Evolutionary conservation across 306 rosid genomes (phyloP), one percentile per base, ranked within the genome.

Genomic region (Argentina anserina): DNA sequence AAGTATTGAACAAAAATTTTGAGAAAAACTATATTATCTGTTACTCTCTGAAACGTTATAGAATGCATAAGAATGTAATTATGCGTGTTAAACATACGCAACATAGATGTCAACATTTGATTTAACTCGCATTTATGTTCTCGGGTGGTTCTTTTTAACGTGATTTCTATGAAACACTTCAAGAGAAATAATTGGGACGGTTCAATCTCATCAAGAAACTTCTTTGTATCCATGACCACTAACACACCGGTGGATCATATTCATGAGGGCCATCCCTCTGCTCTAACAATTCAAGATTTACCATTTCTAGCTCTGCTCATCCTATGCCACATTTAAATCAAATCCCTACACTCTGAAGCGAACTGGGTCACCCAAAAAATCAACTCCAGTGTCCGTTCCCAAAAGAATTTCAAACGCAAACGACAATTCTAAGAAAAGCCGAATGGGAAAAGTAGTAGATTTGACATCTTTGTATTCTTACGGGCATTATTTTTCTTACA

Each of bases 401-500:
- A 6, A 7, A 15, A 12, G 29, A 53, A 23, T 56, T 70, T 20
- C 40, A 36, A 3, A 46, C 15, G 9, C 28, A 60, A 49, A 28
- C 43, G 67, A 56, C 43, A 20, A 12, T n/a, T 58, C 26, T 9
- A 6, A 6, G 37, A 3, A 2, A 66, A 52, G 66, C 37, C 18
- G 40, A 41, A 3, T 33, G 23, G 7, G 25, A 36, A 3, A 62
- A 26, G 46, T 2, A 9, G 31, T 9, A 18, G 73, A 71, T 40
- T 74, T 71, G 77, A 65, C 40, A n/a, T 58, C 37, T 29, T 40
- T 49, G 58, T 37, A 68, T 31, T 60, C 65, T 29, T 20, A 45
- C 43, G 47, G 47, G 66, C 49, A 60, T 74, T 61, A 79, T 67
- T 68, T 73, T 60, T 26, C 13, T 28, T n/a, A 33, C 46, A 31